Percentiles rank a stretch among this genome's conserved stretches.
Evolutionary conservation across 2,329 filamentous ascomycete species (phyloP).

Genomic region (Diplodia sapinea): DNA sequence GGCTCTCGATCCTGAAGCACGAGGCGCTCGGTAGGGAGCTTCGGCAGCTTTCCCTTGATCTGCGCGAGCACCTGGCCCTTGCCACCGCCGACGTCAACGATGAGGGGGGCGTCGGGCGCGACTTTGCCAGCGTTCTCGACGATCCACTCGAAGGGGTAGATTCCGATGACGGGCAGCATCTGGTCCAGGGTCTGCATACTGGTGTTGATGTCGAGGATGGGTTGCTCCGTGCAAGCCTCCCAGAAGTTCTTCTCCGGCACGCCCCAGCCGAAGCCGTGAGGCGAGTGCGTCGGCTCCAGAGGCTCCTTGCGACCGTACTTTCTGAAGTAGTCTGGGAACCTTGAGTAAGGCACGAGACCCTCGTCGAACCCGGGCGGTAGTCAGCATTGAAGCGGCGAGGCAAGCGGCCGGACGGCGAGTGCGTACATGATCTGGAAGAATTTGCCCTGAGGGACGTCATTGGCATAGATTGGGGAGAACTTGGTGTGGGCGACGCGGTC

Average conservation of each 20-base stretch:
- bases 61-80: slow-evolving; percentile 49
- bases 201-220: slow-evolving; percentile 10
- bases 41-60: slow-evolving; percentile 43
- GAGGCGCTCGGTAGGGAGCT: slow-evolving; percentile 42
- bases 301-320: slow-evolving; percentile 28
- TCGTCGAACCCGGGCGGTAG: slow-evolving; percentile 14
- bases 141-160: slow-evolving; percentile 16
- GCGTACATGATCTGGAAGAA: slow-evolving; percentile 25
- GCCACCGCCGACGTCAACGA: slow-evolving; percentile 53
- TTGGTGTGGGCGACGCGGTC: slow-evolving; percentile 28
- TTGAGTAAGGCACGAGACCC: slow-evolving; percentile 8
- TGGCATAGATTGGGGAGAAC: slow-evolving; percentile 16
- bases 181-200: slow-evolving; percentile 23
- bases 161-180: slow-evolving; percentile 21
- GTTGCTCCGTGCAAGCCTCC: slow-evolving; percentile 16
- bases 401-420: too few species aligned
- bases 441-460: slow-evolving; percentile 16
- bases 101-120: slow-evolving; percentile 35
- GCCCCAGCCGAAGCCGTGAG: slow-evolving; percentile 21
- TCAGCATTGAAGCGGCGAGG: background rate
- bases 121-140: slow-evolving; percentile 14
- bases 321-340: slow-evolving; percentile 20
- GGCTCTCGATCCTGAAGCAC: slow-evolving; percentile 51
- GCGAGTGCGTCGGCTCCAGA: slow-evolving; percentile 19
- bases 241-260: slow-evolving; percentile 23